A percentile compares a stretch with the other conserved stretches of the same genome.
phyloP scores from a whole-genome alignment of 1,139 yeast species.

The Candida freyschussii region DNA sequence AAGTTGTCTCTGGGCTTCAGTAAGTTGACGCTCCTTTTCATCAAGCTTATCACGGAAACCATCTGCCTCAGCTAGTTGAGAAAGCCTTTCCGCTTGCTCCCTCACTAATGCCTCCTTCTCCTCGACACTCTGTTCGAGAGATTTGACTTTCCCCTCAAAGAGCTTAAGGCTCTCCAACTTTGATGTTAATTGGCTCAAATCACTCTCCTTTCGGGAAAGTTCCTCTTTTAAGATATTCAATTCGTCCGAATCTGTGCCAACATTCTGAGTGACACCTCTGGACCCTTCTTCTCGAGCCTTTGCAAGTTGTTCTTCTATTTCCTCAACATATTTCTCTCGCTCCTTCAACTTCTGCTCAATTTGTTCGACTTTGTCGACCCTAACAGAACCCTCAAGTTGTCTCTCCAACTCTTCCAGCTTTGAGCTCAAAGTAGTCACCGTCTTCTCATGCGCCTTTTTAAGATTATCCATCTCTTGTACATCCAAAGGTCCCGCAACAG shows the following conservation, averaged over 20 bases:
- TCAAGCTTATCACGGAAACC: constrained; percentile 10
- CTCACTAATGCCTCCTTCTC: constrained; percentile 4
- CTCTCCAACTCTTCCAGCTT: constrained; percentile 10
- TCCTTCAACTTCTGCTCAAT: constrained; percentile 17
- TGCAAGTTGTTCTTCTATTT: constrained; percentile 12
- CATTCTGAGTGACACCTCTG: no score
- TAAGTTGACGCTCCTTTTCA: neutral
- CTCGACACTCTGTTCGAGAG: constrained; percentile 1
- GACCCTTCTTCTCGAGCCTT: constrained; percentile 3
- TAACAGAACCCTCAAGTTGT: constrained; percentile 15
- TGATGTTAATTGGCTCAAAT: constrained; percentile 2
- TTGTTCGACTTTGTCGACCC: constrained; percentile 16
- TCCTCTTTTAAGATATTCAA: constrained; percentile 1
- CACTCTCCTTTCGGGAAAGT: constrained; percentile 2
- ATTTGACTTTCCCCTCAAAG: constrained; percentile 2
- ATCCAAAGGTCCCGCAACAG: constrained; percentile 2
- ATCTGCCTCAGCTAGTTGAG: neutral
- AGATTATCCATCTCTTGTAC: constrained; percentile 1
- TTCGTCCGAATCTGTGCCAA: neutral
- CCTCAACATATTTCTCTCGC: constrained; percentile 17
- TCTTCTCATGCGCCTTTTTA: constrained; percentile 8
- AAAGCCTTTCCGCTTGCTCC: constrained; percentile 2
- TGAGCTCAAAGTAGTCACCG: constrained; percentile 4
- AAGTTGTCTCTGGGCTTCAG: constrained; percentile 4
- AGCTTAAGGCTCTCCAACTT: constrained; percentile 1